phyloP scores from a whole-genome alignment of 176 grass and related monocot species.

The Phoenix dactylifera region DNA sequence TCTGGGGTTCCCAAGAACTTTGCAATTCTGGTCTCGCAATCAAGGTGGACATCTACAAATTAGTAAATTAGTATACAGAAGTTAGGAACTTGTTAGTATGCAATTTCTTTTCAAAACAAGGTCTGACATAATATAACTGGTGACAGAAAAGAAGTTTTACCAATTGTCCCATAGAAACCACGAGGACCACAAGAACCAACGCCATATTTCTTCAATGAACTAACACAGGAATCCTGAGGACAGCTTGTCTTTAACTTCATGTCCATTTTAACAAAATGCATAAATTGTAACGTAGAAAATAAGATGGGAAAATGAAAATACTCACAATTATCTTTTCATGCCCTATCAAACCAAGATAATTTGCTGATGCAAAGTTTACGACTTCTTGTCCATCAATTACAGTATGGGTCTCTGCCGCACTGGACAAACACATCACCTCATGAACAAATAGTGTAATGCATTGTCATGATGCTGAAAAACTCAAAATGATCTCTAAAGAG shows the following conservation, averaged over 20 bases:
- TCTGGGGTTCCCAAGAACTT: slow-evolving; percentile 82
- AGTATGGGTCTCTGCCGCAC: slow-evolving; percentile 78
- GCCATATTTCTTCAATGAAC: slow-evolving; percentile 93
- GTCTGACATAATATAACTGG: too few relatives aligned
- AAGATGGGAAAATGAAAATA: not conserved
- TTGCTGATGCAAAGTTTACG: slow-evolving; percentile 91
- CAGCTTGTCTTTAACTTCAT: too few relatives aligned
- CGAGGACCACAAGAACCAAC: slow-evolving; percentile 94
- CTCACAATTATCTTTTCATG: slow-evolving; percentile 92
- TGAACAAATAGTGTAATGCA: not conserved
- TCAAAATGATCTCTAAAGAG: too few relatives aligned
- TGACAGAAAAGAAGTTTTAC: slow-evolving; percentile 15
- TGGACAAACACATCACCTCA: slow-evolving; percentile 26
- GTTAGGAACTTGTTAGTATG: too few relatives aligned
- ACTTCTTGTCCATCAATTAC: slow-evolving; percentile 86
- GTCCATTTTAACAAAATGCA: too few relatives aligned
- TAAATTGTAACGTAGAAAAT: too few relatives aligned
- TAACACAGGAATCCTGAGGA: slow-evolving; percentile 69
- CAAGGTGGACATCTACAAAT: slow-evolving; percentile 89
- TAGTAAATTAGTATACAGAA: too few relatives aligned
- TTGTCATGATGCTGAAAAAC: too few relatives aligned
- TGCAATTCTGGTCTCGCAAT: slow-evolving; percentile 86
- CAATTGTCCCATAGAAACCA: slow-evolving; percentile 97
- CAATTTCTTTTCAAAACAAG: too few relatives aligned
- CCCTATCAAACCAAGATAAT: slow-evolving; percentile 90